Conservation (phyloP, 78 protist species). For the Dictyostelium firmibasis region DNA sequence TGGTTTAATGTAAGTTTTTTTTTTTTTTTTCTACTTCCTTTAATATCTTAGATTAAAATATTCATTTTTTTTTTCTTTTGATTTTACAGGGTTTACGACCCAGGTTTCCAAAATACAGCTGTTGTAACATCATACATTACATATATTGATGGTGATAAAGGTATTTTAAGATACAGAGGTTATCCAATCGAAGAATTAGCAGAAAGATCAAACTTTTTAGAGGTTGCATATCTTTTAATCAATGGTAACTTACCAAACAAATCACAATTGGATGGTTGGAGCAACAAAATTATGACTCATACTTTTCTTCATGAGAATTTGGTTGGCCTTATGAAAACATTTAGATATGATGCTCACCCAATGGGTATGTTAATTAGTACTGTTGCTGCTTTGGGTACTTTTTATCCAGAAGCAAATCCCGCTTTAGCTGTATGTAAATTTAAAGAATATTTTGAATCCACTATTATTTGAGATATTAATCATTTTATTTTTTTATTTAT, state of each 20-base stretch:
- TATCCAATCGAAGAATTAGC: slow-evolving; percentile 86
- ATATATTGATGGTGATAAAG: slow-evolving; percentile 82
- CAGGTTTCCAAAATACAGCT: slow-evolving; percentile 77
- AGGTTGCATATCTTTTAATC: slow-evolving; percentile 73
- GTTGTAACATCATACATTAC: slow-evolving; percentile 55
- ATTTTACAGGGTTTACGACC: slow-evolving; percentile 65
- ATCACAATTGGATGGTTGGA: slow-evolving; percentile 49
- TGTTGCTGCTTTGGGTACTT: slow-evolving; percentile 80
- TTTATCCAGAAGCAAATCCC: slow-evolving; percentile 84
- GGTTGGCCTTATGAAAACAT: slow-evolving; percentile 63
- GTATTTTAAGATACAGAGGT: slow-evolving; percentile 77
- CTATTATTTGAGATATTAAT: too few species aligned
- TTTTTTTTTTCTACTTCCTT: background rate
- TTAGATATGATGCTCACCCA: slow-evolving; percentile 92
- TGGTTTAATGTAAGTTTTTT: slow-evolving; percentile 50
- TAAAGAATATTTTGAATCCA: too few species aligned
- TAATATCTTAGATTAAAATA: too few species aligned
- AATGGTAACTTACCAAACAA: slow-evolving; percentile 73
- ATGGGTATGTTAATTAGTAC: slow-evolving; percentile 89
- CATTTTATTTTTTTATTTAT: too few species aligned
- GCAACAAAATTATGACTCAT: slow-evolving; percentile 71
- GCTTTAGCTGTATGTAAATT: slow-evolving; percentile 42
- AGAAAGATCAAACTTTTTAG: slow-evolving; percentile 67
- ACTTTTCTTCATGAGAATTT: slow-evolving; percentile 85
- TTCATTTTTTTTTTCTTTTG: background rate